Percentiles rank a stretch among this genome's conserved stretches.
Evolutionary conservation across 805 yeast genomes (phyloP).

Genomic region (Saccharomyces eubayanus): DNA sequence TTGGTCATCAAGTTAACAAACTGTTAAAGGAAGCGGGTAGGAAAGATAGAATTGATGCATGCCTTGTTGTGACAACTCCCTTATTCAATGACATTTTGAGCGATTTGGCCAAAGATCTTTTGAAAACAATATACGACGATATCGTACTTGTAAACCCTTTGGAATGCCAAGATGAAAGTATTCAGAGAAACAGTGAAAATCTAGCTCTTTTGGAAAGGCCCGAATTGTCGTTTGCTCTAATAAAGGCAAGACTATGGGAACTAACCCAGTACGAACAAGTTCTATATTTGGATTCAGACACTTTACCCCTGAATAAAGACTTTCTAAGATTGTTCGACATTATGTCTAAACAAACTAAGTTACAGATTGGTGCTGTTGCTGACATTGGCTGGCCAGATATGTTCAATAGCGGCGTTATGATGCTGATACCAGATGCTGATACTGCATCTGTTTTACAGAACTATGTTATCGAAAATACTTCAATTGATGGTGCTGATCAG

Average conservation of each 20-base stretch:
- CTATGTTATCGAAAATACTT: constrained; percentile 21
- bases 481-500: constrained; percentile 89
- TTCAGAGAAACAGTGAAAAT: constrained; percentile 20
- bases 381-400: constrained; percentile 92
- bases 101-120: constrained; percentile 10
- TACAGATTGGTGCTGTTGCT: constrained; percentile 47
- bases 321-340: constrained; percentile 20
- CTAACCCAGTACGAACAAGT: constrained; percentile 38
- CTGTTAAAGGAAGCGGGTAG: constrained; percentile 6
- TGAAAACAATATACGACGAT: constrained; percentile 19
- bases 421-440: constrained; percentile 43
- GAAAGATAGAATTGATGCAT: constrained; percentile 3
- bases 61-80: constrained; percentile 17
- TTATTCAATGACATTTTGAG: constrained; percentile 14
- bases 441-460: constrained; percentile 37
- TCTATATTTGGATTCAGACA: constrained; percentile 58
- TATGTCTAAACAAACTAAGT: constrained; percentile 16
- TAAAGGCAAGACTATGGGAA: constrained; percentile 45
- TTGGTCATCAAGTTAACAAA: constrained; percentile 35
- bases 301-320: constrained; percentile 37
- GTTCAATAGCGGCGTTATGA: constrained; percentile 73
- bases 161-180: constrained; percentile 14
- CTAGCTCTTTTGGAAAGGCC: constrained; percentile 38
- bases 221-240: constrained; percentile 43
- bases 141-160: constrained; percentile 23